A percentile compares a stretch with the other conserved stretches of the same genome.
These are phyloP conservation scores for Cordyceps fumosorosea DNA, from an alignment of 2,329 filamentous ascomycete genomes.

Conservation along the genomic window DNA sequence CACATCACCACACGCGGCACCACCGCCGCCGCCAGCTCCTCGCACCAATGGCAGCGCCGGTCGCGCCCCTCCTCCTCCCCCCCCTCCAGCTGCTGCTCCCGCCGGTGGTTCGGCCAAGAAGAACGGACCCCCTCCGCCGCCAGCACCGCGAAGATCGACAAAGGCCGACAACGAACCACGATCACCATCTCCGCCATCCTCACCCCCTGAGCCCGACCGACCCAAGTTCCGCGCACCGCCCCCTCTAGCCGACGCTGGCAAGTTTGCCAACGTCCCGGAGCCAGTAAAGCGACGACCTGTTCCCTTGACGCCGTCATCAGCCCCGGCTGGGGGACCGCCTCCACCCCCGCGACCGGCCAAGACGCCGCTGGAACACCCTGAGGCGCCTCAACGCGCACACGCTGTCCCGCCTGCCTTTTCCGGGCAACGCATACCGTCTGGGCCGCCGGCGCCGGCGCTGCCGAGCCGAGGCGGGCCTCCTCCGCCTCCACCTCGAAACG, in stretches of 20 bases:
- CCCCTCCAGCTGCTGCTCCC: slow-evolving; percentile 15
- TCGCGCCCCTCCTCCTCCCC: slow-evolving; percentile 26
- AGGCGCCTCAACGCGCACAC: slow-evolving; percentile 52
- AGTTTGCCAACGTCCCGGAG: slow-evolving; percentile 57
- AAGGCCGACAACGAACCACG: slow-evolving; percentile 54
- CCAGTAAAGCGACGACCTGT: slow-evolving; percentile 19
- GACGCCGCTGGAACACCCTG: slow-evolving; percentile 55
- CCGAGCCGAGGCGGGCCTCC: slow-evolving; percentile 67
- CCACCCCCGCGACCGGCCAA: slow-evolving; percentile 52
- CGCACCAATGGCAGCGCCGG: slow-evolving; percentile 24
- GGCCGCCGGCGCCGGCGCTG: slow-evolving; percentile 50
- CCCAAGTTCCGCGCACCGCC: slow-evolving; percentile 79
- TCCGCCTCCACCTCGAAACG: slow-evolving; percentile 50
- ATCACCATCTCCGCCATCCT: slow-evolving; percentile 50
- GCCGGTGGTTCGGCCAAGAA: slow-evolving; percentile 23
- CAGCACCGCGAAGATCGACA: slow-evolving; percentile 54
- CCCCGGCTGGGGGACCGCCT: slow-evolving; percentile 26
- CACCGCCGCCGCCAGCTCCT: slow-evolving; percentile 22
- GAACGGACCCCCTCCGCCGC: slow-evolving; percentile 45
- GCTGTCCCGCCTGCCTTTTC: slow-evolving; percentile 75
- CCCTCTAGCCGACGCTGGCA: slow-evolving; percentile 82
- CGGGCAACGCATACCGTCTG: slow-evolving; percentile 55
- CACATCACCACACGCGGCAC: slow-evolving; percentile 13
- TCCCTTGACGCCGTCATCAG: slow-evolving; percentile 21
- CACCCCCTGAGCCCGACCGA: slow-evolving; percentile 26